Conservation (phyloP, 1,139 yeast species). For the Spathaspora sp. region DNA sequence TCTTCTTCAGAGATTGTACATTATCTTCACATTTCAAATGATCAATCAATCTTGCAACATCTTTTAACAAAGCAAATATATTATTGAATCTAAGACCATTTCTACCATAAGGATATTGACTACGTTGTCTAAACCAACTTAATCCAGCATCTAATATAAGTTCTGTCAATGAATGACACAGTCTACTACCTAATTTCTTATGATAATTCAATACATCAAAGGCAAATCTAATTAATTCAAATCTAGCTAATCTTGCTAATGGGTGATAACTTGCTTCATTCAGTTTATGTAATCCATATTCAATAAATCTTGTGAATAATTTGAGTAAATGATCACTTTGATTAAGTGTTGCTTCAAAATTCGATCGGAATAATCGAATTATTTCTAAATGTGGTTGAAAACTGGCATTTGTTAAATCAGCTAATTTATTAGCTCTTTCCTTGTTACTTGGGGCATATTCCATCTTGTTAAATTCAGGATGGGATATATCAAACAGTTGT, state of each 20-base stretch:
- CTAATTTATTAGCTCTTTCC: conserved; percentile 52
- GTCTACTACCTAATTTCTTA: conserved; percentile 45
- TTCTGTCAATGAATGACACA: conserved; percentile 45
- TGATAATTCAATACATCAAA: conserved; percentile 64
- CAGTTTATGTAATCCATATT: conserved; percentile 57
- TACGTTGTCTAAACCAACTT: conserved; percentile 71
- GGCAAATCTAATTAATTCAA: conserved; percentile 71
- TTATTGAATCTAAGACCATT: conserved; percentile 70
- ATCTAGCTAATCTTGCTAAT: conserved; percentile 69
- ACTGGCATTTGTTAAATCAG: conserved; percentile 47
- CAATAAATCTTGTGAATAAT: conserved; percentile 62
- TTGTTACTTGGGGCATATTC: conserved; percentile 87
- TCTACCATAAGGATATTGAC: conserved; percentile 82
- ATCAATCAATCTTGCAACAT: conserved; percentile 42
- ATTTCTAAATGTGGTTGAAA: conserved; percentile 75
- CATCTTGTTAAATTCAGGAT: conserved; percentile 74
- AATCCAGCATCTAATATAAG: conserved; percentile 65
- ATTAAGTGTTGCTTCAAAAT: conserved; percentile 76
- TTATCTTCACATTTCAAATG: conserved; percentile 21
- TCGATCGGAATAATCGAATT: conserved; percentile 70
- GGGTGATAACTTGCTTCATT: conserved; percentile 76
- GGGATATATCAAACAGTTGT: conserved; percentile 52
- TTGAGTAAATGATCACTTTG: conserved; percentile 73
- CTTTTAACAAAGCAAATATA: conserved; percentile 60
- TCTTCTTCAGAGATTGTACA: conserved; percentile 44